Evolutionary conservation across 208 protist species (phyloP), one percentile per base, ranked within the genome.

Genomic region (Hexamita inflata): DNA sequence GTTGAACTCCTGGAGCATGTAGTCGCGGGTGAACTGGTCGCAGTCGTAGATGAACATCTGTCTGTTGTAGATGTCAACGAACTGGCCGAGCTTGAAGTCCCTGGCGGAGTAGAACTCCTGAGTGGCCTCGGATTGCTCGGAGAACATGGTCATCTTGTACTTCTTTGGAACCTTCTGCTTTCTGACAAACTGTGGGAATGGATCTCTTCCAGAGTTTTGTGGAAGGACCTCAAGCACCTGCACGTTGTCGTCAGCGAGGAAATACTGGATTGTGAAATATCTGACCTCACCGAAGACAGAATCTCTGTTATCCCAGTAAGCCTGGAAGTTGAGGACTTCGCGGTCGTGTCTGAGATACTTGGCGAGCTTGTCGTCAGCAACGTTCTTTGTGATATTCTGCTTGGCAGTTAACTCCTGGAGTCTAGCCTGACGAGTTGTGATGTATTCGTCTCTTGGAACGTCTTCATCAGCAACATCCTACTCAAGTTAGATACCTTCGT

Each of bases 321-420:
- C 87, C 77, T 86, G 92, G 80, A 95, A 97, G 26, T 91, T 85
- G 68, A 97, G 82, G 60, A 95, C 91, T 64, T 93, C 83, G 66
- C 90, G 79, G 84, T 97, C 94, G 82, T 60, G 73, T 77, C 29
- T 68, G 30, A 66, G 73, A 66, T 62, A 79, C 53, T 83, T 84
- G 0, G 78, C 74, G 11, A 77, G 42, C 57, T 83, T 81, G 26
- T 78, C 78, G 59, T 84, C 81, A 30, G 59, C n/a, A 60, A 77
- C 64, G 76, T 80, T 38, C 1, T 19, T 45, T n/a, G 75, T 64
- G 11, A 64, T 32, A 1, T 75, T 35, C 1, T 59, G n/a, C 38
- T 70, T 70, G 11, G 30, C 11, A 15, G 38, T 70, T n/a, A 45
- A 4, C 35, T 7, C 74, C 28, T 40, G 15, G 30, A 65, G 2